A percentile compares a stretch with the other conserved stretches of the same genome.
These are phyloP conservation scores for Volvariella surrecta DNA, from an alignment of 1,284 basidiomycete species.

Conservation along the genomic window DNA sequence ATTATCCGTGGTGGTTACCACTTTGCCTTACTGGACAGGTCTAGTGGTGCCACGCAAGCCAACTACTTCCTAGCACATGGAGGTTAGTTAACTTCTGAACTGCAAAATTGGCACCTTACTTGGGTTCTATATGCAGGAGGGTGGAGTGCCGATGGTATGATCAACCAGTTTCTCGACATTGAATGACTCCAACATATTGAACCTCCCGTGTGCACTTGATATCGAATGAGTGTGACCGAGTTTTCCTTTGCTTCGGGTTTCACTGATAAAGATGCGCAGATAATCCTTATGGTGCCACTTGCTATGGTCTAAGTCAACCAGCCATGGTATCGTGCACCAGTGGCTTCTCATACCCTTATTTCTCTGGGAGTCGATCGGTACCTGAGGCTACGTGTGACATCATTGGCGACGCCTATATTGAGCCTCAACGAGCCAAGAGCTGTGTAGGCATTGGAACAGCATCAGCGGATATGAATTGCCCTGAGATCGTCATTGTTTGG, in stretches of 20 bases:
- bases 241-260: constrained; percentile 2
- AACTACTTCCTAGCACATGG: constrained; percentile 54
- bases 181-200: too few species aligned
- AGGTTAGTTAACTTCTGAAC: constrained; percentile 25
- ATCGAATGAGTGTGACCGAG: constrained; percentile 39
- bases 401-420: too few species aligned
- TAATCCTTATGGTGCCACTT: constrained; percentile 39
- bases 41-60: constrained; percentile 51
- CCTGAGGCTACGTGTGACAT: too few species aligned
- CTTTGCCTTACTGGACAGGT: constrained; percentile 46
- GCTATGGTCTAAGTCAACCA: constrained; percentile 46
- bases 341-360: constrained; percentile 56
- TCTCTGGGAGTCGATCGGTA: constrained; percentile 26
- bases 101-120: not conserved
- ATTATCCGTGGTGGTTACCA: constrained; percentile 55
- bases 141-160: constrained; percentile 49
- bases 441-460: too few species aligned
- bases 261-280: constrained; percentile 20
- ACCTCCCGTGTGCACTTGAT: constrained; percentile 58
- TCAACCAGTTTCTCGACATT: too few species aligned
- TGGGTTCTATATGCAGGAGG: constrained; percentile 27
- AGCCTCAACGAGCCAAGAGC: too few species aligned
- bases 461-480: too few species aligned
- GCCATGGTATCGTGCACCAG: constrained; percentile 56
- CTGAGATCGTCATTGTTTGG: too few species aligned